Evolutionary conservation across 305 asterid genomes (phyloP).

Genomic region (Fraxinus velutina): DNA sequence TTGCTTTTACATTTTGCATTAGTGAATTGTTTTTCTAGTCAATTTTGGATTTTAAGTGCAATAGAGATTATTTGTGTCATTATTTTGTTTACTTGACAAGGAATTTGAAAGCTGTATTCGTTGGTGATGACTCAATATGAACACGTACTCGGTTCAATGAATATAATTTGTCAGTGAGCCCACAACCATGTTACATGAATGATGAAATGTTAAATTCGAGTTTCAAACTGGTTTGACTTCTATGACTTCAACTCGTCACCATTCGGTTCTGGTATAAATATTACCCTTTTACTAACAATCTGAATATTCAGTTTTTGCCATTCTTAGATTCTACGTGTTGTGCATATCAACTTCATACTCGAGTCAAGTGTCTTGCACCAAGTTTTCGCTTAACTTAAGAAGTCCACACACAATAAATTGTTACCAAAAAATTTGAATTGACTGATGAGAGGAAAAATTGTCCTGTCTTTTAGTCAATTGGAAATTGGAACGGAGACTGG

Average conservation of each 20-base stretch:
- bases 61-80: background rate
- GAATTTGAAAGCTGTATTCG: background rate
- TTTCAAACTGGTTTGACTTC: background rate
- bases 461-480: background rate
- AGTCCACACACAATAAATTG: background rate
- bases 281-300: background rate
- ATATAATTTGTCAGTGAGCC: background rate
- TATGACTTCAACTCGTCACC: background rate
- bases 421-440: background rate
- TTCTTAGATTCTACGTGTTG: background rate
- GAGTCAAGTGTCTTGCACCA: background rate
- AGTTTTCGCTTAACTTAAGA: background rate
- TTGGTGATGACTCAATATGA: background rate
- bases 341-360: background rate
- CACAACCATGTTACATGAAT: background rate
- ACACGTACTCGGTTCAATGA: background rate
- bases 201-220: background rate
- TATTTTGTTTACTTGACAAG: background rate
- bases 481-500: background rate
- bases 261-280: background rate
- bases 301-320: background rate
- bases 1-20: conserved; percentile 8
- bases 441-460: background rate
- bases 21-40: background rate
- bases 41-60: background rate